A percentile compares a stretch with the other conserved stretches of the same genome.
These are phyloP conservation scores for Pichia sp. DNA, from an alignment of 1,139 yeast species.

Conservation along the genomic window DNA sequence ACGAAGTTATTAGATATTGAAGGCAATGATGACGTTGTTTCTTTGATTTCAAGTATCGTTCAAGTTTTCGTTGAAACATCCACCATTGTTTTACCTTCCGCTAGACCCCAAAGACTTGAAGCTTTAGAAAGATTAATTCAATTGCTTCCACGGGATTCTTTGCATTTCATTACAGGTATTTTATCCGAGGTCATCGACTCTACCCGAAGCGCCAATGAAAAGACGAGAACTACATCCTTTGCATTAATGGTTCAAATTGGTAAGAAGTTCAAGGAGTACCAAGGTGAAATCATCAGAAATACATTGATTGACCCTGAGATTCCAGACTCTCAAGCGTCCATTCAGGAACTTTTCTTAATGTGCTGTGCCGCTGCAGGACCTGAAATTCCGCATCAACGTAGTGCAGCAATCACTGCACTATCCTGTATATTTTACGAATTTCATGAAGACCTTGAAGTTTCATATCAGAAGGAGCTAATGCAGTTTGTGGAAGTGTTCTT, in stretches of 20 bases:
- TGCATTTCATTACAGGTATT: slow-evolving; percentile 74
- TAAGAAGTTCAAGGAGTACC: slow-evolving; percentile 50
- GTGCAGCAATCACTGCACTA: slow-evolving; percentile 90
- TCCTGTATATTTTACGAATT: slow-evolving; percentile 86
- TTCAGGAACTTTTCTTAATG: slow-evolving; percentile 85
- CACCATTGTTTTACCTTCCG: slow-evolving; percentile 61
- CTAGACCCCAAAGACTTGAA: slow-evolving; percentile 74
- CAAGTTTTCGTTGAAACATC: slow-evolving; percentile 55
- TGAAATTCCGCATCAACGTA: slow-evolving; percentile 88
- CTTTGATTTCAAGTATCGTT: slow-evolving; percentile 57
- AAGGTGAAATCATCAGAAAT: slow-evolving; percentile 67
- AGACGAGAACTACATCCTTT: slow-evolving; percentile 81
- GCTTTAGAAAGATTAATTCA: slow-evolving; percentile 61
- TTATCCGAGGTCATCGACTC: slow-evolving; percentile 85
- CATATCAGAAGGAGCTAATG: slow-evolving; percentile 65
- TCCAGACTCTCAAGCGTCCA: slow-evolving; percentile 60
- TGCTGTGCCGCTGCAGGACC: slow-evolving; percentile 96
- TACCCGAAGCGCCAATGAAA: slow-evolving; percentile 92
- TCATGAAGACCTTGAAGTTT: slow-evolving; percentile 54
- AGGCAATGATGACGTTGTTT: slow-evolving; percentile 44
- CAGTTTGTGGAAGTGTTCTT: slow-evolving; percentile 88
- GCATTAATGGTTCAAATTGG: slow-evolving; percentile 79
- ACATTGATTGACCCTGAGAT: slow-evolving; percentile 56
- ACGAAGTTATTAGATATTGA: slow-evolving; percentile 61
- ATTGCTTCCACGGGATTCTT: slow-evolving; percentile 55